Evolutionary conservation across 495 filamentous ascomycete species (phyloP), one percentile per base, ranked within the genome.

Genomic region (Penicillium maclennaniae): DNA sequence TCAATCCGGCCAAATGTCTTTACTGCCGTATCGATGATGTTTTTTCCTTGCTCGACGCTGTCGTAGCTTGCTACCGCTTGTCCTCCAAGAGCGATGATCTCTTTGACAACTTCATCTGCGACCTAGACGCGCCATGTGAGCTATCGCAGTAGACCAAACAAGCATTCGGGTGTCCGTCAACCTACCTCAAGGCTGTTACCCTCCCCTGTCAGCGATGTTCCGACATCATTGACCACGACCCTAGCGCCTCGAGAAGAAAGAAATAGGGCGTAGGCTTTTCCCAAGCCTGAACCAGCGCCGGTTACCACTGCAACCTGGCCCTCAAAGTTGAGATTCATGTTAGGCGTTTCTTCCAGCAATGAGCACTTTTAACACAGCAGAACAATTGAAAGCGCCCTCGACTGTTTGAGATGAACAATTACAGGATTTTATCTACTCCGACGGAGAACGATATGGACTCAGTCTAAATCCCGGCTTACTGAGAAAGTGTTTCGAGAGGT

Each of bases 1-100:
- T 98, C 93, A 67, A 98, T 83, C 56, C 92, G 87, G 59, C 93
- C 95, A 63, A 91, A 98, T 56, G 78, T 81, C 77, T 92, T 83
- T 63, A 97, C 90, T 58, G 93, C 95, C 16, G 93, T 97, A 51
- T 96, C 87, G 76, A 98, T 96, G 70, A 98, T 97, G 66, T 78
- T 84, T 36, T 97, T 93, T 58, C 93, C 93, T 66, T 93, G 81
- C 75, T 91, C 89, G 62, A 98, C 93, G 71, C 87, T 92, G 83
- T 97, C 87, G 78, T 98, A 98, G 81, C 96, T 97, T 67, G 95
- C 91, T 26, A 96, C 91, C 49, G 93, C 95, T 77, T 96, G 95
- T 69, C 93, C 95, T 66, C 93, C 95, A 41, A 85, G 86, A 64
- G 87, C 81, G 70, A 82, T 84, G 76, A 98, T 98, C 75, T 97